Percentiles rank a stretch among this genome's conserved stretches.
Conservation (phyloP, 371 early-diverging fungal species). For the Haplosporangium sp. region DNA sequence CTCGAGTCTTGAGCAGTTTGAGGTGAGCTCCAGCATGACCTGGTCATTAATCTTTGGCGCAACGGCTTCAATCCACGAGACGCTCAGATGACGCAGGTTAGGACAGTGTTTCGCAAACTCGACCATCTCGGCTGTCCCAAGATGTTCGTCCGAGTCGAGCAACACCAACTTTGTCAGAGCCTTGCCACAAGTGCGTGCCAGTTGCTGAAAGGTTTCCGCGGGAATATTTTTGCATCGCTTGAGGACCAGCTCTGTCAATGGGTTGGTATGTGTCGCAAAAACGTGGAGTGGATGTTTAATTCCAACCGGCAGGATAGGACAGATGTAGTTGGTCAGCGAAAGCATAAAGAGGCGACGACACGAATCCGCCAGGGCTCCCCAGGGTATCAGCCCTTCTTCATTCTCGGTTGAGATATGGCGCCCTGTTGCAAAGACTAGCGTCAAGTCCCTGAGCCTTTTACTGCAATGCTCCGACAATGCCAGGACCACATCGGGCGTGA, state of each 20-base stretch:
- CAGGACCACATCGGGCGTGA: constrained; percentile 53
- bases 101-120: constrained; percentile 52
- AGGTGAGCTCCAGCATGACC: constrained; percentile 38
- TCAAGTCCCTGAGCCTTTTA: constrained; percentile 43
- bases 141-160: constrained; percentile 47
- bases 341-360: constrained; percentile 50
- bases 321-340: constrained; percentile 52
- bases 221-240: constrained; percentile 54
- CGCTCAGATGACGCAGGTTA: constrained; percentile 43
- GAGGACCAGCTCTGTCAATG: constrained; percentile 46
- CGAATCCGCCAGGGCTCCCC: constrained; percentile 50
- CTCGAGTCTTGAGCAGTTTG: constrained; percentile 43
- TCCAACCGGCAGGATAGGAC: constrained; percentile 40
- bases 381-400: constrained; percentile 52
- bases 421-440: constrained; percentile 52
- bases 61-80: constrained; percentile 51
- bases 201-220: constrained; percentile 42
- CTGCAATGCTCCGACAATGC: constrained; percentile 53
- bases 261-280: constrained; percentile 49
- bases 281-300: constrained; percentile 42
- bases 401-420: constrained; percentile 43
- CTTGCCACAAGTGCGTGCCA: constrained; percentile 51
- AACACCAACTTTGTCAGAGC: constrained; percentile 51
- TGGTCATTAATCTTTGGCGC: constrained; percentile 50
- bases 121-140: constrained; percentile 42